Evolutionary conservation across 2,329 filamentous ascomycete genomes (phyloP).

Genomic region (Clonostachys chloroleuca): DNA sequence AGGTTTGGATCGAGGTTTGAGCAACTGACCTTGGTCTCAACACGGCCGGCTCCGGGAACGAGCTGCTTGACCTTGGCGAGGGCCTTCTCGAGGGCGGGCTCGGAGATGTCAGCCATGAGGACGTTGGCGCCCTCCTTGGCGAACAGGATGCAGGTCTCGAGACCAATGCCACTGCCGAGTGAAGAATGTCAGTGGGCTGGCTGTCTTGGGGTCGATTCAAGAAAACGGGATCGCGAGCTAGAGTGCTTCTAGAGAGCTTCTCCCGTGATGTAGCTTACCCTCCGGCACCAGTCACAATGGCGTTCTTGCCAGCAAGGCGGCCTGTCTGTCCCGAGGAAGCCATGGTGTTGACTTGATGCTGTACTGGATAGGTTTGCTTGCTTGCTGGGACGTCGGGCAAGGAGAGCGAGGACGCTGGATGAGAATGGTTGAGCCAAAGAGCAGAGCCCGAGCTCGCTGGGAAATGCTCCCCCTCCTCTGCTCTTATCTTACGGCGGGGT

Average conservation of each 20-base stretch:
- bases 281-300: slow-evolving; percentile 77
- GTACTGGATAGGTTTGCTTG: too few relatives aligned
- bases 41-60: slow-evolving; percentile 53
- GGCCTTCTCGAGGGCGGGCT: slow-evolving; percentile 72
- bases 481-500: too few relatives aligned
- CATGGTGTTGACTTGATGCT: background rate
- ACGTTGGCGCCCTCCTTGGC: slow-evolving; percentile 83
- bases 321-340: slow-evolving; percentile 23
- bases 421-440: too few relatives aligned
- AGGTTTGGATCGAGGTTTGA: too few relatives aligned
- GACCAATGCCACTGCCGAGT: slow-evolving; percentile 71
- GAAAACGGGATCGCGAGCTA: background rate
- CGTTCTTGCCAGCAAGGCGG: slow-evolving; percentile 56
- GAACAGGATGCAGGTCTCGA: slow-evolving; percentile 88
- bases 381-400: too few relatives aligned
- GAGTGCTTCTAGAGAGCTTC: background rate
- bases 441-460: too few relatives aligned
- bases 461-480: too few relatives aligned
- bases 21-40: slow-evolving; percentile 51
- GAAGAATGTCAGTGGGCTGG: background rate
- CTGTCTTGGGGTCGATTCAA: slow-evolving; percentile 2
- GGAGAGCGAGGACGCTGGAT: too few relatives aligned
- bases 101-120: slow-evolving; percentile 81
- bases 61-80: slow-evolving; percentile 70
- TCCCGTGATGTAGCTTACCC: slow-evolving; percentile 56